phyloP scores from a whole-genome alignment of 108 stramenopile species.

The Pseudonitzschia pungens region DNA sequence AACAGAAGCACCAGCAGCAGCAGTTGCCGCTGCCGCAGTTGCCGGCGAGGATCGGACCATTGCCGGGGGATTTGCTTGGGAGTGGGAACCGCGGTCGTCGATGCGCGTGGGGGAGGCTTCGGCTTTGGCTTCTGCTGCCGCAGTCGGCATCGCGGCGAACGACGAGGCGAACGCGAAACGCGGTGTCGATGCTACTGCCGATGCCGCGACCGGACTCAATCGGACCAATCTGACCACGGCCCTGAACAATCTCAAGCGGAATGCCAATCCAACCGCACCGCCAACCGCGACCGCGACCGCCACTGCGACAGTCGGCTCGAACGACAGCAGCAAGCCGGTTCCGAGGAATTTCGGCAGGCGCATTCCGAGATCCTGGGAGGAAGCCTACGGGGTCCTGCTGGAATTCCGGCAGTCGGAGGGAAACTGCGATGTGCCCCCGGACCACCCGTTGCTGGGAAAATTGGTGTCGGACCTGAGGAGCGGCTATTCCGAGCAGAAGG shows the following conservation, averaged over 20 bases:
- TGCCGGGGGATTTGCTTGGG: background rate
- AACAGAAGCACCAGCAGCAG: no score
- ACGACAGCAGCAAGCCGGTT: background rate
- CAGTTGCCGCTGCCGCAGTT: no score
- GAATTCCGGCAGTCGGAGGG: background rate
- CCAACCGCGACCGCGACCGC: background rate
- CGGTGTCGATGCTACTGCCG: no score
- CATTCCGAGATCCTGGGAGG: slow-evolving; percentile 3
- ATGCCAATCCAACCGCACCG: background rate
- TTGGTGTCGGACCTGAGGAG: background rate
- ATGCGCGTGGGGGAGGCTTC: no score
- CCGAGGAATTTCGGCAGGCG: background rate
- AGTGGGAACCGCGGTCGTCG: background rate
- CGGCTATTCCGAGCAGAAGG: background rate
- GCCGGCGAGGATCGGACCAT: background rate
- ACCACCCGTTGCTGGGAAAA: slow-evolving; percentile 9
- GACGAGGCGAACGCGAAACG: no score
- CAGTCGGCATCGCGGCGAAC: no score
- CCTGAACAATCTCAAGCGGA: no score
- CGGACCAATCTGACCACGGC: no score
- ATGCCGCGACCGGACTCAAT: no score
- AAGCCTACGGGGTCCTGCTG: background rate
- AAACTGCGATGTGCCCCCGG: background rate
- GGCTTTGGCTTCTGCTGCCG: no score
- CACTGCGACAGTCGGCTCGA: no score